Evolutionary conservation across 192 early-diverging fungal species (phyloP).

Genomic region (Cetraspora pellucida): DNA sequence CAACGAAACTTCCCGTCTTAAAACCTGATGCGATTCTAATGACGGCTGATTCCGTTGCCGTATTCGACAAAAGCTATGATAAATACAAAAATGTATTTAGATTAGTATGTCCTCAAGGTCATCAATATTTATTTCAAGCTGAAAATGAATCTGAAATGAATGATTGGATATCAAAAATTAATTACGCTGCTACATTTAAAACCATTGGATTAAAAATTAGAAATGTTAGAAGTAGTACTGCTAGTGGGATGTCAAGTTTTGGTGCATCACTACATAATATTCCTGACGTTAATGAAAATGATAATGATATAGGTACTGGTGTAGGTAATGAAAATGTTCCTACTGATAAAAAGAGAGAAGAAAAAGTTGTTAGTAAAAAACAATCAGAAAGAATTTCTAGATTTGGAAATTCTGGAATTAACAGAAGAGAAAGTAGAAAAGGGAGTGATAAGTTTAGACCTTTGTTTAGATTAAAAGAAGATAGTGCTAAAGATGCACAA

Average conservation of each 20-base stretch:
- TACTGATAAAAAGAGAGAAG: too few species aligned
- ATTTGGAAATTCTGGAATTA: too few species aligned
- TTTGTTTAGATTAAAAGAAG: neutral
- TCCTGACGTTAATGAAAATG: neutral
- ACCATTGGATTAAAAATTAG: constrained; percentile 51
- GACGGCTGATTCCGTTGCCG: constrained; percentile 64
- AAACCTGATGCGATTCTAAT: constrained; percentile 30
- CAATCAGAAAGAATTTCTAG: too few species aligned
- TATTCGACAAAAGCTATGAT: constrained; percentile 68
- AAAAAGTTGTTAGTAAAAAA: too few species aligned
- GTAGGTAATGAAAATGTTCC: neutral
- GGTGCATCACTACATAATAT: neutral
- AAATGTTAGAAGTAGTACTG: neutral
- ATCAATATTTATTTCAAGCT: constrained; percentile 73
- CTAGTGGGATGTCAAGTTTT: neutral
- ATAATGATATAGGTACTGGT: neutral
- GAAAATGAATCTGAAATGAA: constrained; percentile 69
- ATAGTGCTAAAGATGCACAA: neutral
- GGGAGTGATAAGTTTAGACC: too few species aligned
- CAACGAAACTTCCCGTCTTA: constrained; percentile 22
- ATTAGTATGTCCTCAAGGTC: constrained; percentile 66
- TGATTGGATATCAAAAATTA: constrained; percentile 81
- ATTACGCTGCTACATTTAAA: constrained; percentile 79
- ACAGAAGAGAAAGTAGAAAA: too few species aligned
- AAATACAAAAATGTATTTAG: constrained; percentile 85